These are phyloP conservation scores for Epicoccum sorghinum DNA, from an alignment of 2,329 filamentous ascomycete genomes.

Conservation along the genomic window DNA sequence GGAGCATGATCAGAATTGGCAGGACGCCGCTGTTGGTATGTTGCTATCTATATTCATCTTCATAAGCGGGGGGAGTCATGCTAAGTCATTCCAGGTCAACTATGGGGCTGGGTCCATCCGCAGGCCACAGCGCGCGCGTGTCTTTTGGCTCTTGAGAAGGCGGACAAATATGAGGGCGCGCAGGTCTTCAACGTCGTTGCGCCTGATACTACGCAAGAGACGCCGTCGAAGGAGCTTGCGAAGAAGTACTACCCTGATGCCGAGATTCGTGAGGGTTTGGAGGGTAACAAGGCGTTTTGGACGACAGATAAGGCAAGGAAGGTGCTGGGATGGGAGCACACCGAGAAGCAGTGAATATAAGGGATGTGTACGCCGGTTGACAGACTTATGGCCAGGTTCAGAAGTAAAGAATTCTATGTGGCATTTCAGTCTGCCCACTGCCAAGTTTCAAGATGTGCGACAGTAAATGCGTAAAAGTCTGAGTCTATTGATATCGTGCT, in stretches of 20 bases:
- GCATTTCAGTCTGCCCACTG: no score
- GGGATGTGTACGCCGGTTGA: background rate
- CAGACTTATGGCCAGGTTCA: no score
- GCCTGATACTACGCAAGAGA: conserved; percentile 36
- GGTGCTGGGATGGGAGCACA: conserved; percentile 32
- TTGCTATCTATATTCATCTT: background rate
- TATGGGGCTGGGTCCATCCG: conserved; percentile 48
- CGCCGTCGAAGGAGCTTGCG: conserved; percentile 25
- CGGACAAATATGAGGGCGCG: conserved; percentile 39
- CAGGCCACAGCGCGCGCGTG: conserved; percentile 46
- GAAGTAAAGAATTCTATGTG: no score
- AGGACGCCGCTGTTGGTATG: conserved; percentile 38
- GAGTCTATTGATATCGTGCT: conserved; percentile 11
- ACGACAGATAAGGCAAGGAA: conserved; percentile 30
- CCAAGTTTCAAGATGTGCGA: no score
- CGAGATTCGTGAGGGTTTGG: conserved; percentile 25
- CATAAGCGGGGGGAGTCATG: background rate
- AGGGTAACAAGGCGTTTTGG: conserved; percentile 31
- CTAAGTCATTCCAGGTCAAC: conserved; percentile 23
- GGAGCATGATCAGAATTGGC: conserved; percentile 45
- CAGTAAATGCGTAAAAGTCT: background rate
- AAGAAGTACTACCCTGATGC: conserved; percentile 33
- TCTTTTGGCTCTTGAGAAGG: conserved; percentile 41
- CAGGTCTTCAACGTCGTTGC: conserved; percentile 48
- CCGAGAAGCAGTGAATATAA: conserved; percentile 24